Evolutionary conservation across 2,329 filamentous ascomycete species (phyloP), one percentile per base, ranked within the genome.

Genomic region (Lojkania enalia): DNA sequence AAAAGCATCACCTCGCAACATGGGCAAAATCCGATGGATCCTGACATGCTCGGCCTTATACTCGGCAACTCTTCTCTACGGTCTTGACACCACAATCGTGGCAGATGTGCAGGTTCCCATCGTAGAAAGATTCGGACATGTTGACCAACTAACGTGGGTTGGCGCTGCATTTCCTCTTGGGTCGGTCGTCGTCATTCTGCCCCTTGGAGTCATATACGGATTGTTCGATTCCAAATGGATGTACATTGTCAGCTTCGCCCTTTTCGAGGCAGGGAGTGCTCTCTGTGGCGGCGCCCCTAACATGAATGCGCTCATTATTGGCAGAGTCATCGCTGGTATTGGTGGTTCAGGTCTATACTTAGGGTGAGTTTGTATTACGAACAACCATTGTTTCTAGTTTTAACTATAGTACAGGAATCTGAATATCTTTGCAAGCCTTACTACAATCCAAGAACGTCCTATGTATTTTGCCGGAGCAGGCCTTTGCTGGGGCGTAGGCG

Each of bases 161-260:
- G 41, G 35, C 1, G 52, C 54, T 6, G 43, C 44, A n/a, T 51
- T 39, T 25, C 32, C 44, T 12, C 19, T 51, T 23, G 44, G 44
- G 4, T 39, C 33, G n/a, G 35, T 48, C 3, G 44, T 27, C 4
- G n/a, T 36, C 2, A 35, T 33, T 39, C 36, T 23, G 25, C n/a
- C 25, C n/a, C 40, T 42, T 42, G 36, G 48, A n/a, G 30, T 27
- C 20, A 15, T 42, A 1, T 32, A 72, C 43, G 61, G 57, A 1
- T 57, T 65, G 2, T 77, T 77, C 54, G 64, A 75, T 37, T 61
- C 65, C 16, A 78, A 78, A 54, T 70, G 59, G 61, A 46, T 76
- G 2, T 70, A 64, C 39, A 48, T 72, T 20, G 15, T 20, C 4
- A 23, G 27, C 20, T 25, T 53, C 5, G 5, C 63, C n/a, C 42